phyloP scores from a whole-genome alignment of 495 filamentous ascomycete genomes.

The Patellaria atrata region DNA sequence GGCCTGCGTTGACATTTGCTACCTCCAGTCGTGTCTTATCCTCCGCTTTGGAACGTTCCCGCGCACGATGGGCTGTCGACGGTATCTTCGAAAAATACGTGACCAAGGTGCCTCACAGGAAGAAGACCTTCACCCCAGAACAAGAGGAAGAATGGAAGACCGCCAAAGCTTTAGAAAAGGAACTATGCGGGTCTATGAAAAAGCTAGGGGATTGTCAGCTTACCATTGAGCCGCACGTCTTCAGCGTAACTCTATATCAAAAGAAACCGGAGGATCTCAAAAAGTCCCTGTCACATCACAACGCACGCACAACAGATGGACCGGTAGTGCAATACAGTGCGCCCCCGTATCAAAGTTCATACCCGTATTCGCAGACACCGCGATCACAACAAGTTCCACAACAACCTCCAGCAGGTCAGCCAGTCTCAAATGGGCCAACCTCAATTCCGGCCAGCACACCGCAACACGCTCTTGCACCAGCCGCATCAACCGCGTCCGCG shows the following conservation, averaged over 20 bases:
- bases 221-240: conserved; percentile 77
- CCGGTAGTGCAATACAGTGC: conserved; percentile 58
- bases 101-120: conserved; percentile 50
- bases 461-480: conserved; percentile 35
- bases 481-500: conserved; percentile 7
- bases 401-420: conserved; percentile 8
- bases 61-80: conserved; percentile 70
- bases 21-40: conserved; percentile 60
- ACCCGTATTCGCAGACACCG: too few relatives aligned
- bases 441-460: conserved; percentile 30
- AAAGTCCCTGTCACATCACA: conserved; percentile 32
- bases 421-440: conserved; percentile 4
- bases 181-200: conserved; percentile 72
- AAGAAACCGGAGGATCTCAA: conserved; percentile 33
- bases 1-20: conserved; percentile 9
- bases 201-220: conserved; percentile 44
- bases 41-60: conserved; percentile 70
- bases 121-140: conserved; percentile 22
- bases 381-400: conserved; percentile 9
- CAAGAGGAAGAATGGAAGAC: conserved; percentile 58
- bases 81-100: conserved; percentile 88
- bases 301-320: conserved; percentile 29
- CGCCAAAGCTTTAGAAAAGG: conserved; percentile 59
- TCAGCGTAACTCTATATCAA: conserved; percentile 80
- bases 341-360: neutral